Evolutionary conservation across 2,329 filamentous ascomycete species (phyloP), one percentile per base, ranked within the genome.

Genomic region (Neoascochyta sp.): DNA sequence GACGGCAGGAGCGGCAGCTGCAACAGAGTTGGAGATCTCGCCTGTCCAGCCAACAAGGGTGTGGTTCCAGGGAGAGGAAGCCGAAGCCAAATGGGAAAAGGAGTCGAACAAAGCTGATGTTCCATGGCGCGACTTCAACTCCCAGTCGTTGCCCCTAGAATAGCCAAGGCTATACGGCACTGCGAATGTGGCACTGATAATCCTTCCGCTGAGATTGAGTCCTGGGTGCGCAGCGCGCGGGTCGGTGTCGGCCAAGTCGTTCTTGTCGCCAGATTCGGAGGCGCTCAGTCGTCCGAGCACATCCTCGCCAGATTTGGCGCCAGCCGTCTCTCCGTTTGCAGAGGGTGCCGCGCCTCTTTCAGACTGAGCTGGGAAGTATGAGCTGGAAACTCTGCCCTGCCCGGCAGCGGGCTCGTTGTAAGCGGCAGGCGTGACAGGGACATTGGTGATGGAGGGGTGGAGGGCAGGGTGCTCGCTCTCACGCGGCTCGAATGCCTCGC

Each of bases 11-110:
- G 43, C 50, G 9, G 51, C 52, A 11, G 39, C 39, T 32, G 47
- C 43, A 21, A 43, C 40, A 11, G 59, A 55, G 14, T 58, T 57
- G n/a, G 63, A 45, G 21, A 73, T 68, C 39, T 96, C 90, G 36
- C 90, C 90, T 3, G 90, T 95, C 90, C 90, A 96, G 24, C 87
- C 89, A 30, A 96, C 85, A 5, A 95, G 76, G 1, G 82, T 92
- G 66, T 95, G 90, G 51, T 88, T 86, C 89, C 89, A 96, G 12
- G 83, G 80, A 2, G 83, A 81, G 23, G 83, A 75, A 33, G 83
- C 73, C n/a, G 88, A 93, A 3, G 88, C 86, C 24, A 96, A 78
- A 64, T 93, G 82, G 33, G 82, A 78, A 54, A 96, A 88, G 7
- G 88, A 89, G 62, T 95, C 88, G 65, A 93, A 93, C 18, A 96